Base-by-base conservation (phyloP, 2,329 filamentous ascomycete genomes). In the Penicillium sp. region DNA sequence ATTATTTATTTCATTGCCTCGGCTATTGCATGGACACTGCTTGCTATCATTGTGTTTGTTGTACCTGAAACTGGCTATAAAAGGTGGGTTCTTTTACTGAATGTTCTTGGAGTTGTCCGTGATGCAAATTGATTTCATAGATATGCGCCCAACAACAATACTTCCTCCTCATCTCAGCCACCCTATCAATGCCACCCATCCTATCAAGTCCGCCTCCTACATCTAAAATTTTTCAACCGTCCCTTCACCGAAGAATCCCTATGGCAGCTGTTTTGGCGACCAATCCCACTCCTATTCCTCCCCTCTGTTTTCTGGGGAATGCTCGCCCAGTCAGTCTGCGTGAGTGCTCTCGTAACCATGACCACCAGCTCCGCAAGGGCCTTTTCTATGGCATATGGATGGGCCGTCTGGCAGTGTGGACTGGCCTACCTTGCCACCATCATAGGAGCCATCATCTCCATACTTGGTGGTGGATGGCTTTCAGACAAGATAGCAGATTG, bases 251-350 rank as follows among this genome's bases (percentile, higher is more conserved):
- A 70, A 3, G 82, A 84, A 63, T 75, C 74, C 29, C 52, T 83
- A 2, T 64, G 73, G 49, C 80, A 75, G 54, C 76, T 85, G 60
- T 74, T 79, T 51, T 38, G 79, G 7, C 79, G 83, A 0, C 82
- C 82, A 1, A 63, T 84, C 18, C 72, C 76, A 2, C 68, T 85
- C 27, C 76, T 83, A 10, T 52, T 75, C 2, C 71, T 85, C 1
- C 83, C 82, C 5, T 75, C 80, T 0, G 78, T 85, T 0, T 68
- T 36, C 13, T 36, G 34, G 34, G 34, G 34, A 14, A 36, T 13
- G 11, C 34, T 36, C 13, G 34, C 34, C 14, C 34, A 36, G n/a
- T 36, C 34, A 2, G 34, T 36, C 4, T 36, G 34, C 2, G n/a
- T 36, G 1, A 36, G 34, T 36, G 34, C 34, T 3, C 11, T 36